A percentile compares a stretch with the other conserved stretches of the same genome.
These are phyloP conservation scores for Kalanchoe fedtschenkoi DNA, from an alignment of 164 flowering plant genomes.

Conservation along the genomic window DNA sequence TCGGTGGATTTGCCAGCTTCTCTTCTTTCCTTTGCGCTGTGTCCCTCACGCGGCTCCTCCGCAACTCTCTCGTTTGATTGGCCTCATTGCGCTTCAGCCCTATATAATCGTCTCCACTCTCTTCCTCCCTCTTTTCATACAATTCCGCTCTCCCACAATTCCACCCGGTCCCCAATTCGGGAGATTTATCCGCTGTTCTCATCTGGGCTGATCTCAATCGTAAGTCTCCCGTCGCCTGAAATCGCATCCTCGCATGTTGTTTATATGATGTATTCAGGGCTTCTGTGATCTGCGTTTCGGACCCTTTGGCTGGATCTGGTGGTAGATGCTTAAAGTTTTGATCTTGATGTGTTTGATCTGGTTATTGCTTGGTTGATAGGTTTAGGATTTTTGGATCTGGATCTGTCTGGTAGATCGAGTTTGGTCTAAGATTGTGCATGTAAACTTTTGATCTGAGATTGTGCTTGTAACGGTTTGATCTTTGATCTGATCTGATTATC, in stretches of 20 bases:
- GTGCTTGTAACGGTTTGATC: background rate
- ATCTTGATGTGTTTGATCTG: background rate
- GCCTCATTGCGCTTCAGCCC: background rate
- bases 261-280: too few relatives aligned
- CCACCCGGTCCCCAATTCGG: background rate
- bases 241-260: background rate
- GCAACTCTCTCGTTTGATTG: background rate
- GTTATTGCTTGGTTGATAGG: background rate
- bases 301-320: background rate
- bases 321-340: background rate
- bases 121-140: background rate
- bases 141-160: background rate
- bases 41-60: slow-evolving; percentile 5
- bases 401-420: background rate
- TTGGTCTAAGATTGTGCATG: background rate
- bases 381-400: background rate
- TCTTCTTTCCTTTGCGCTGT: too few relatives aligned
- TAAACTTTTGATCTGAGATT: background rate
- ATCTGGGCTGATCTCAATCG: background rate
- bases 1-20: slow-evolving; percentile 1
- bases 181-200: background rate
- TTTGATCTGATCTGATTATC: slow-evolving; percentile 1
- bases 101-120: background rate
- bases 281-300: background rate
- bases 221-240: background rate